Evolutionary conservation across 441 rosid species (phyloP).

Genomic region (Erodium chrysanthum): DNA sequence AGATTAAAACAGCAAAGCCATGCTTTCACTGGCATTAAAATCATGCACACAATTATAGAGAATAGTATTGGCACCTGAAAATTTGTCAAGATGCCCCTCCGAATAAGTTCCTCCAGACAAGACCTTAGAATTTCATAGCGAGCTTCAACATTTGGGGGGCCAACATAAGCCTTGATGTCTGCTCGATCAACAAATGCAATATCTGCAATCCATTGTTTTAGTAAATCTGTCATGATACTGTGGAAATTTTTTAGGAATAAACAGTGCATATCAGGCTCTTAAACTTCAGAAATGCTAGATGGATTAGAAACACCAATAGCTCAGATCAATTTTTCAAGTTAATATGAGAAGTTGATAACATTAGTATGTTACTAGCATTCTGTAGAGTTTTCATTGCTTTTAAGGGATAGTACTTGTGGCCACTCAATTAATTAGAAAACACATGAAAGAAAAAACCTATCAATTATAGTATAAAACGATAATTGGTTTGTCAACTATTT

Average conservation of each 20-base stretch:
- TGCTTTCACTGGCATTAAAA: not conserved
- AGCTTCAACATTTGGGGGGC: constrained; percentile 88
- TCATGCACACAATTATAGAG: not conserved
- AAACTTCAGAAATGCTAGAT: not conserved
- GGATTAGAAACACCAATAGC: not conserved
- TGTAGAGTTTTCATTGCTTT: not conserved
- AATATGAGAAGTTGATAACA: not conserved
- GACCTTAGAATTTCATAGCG: constrained; percentile 84
- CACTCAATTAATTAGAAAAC: not conserved
- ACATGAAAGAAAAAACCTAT: not conserved
- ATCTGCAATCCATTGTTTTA: constrained; percentile 41
- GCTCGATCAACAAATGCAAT: constrained; percentile 94
- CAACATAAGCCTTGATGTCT: constrained; percentile 91
- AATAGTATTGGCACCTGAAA: constrained; percentile 37
- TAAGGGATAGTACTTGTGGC: not conserved
- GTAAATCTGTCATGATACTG: not conserved
- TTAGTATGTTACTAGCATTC: not conserved
- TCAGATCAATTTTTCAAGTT: not conserved
- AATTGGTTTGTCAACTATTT: no score
- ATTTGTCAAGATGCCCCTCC: constrained; percentile 56
- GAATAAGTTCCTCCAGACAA: constrained; percentile 68
- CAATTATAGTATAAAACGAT: no score
- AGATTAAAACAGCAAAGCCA: not conserved
- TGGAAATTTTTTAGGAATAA: not conserved
- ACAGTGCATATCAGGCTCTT: not conserved